phyloP scores from a whole-genome alignment of 768 basidiomycete genomes.

The Russula earlei region DNA sequence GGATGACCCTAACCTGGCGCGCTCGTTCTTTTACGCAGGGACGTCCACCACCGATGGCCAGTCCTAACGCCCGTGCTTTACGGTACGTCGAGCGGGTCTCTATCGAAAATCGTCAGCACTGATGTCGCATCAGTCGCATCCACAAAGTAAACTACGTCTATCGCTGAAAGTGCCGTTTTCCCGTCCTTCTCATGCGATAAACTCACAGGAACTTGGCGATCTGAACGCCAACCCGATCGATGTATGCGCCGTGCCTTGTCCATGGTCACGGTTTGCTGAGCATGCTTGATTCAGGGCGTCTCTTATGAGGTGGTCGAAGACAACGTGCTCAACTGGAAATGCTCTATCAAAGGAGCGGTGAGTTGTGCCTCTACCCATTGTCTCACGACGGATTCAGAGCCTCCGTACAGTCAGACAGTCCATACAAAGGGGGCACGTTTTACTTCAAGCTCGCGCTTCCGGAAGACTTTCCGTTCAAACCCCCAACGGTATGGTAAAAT shows the following conservation, averaged over 20 bases:
- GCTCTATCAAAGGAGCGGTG: slow-evolving; percentile 65
- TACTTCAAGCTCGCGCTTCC: slow-evolving; percentile 68
- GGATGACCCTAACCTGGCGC: slow-evolving; percentile 15
- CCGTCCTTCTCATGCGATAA: slow-evolving; percentile 6
- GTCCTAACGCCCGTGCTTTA: not conserved
- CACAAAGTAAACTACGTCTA: slow-evolving; percentile 48
- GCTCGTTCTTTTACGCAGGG: not conserved
- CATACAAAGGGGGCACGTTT: slow-evolving; percentile 78
- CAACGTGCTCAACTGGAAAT: slow-evolving; percentile 72
- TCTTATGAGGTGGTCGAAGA: slow-evolving; percentile 55
- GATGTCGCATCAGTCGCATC: slow-evolving; percentile 44
- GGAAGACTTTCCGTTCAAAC: slow-evolving; percentile 78
- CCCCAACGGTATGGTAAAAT: slow-evolving; percentile 49
- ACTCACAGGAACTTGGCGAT: slow-evolving; percentile 55
- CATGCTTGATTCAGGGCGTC: slow-evolving; percentile 40
- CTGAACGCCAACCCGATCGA: slow-evolving; percentile 55
- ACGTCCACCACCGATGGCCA: slow-evolving; percentile 1
- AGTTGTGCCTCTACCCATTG: slow-evolving; percentile 29
- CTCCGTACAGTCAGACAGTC: slow-evolving; percentile 52
- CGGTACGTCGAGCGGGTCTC: slow-evolving; percentile 4
- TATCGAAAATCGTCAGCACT: not conserved
- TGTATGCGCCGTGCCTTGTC: slow-evolving; percentile 31
- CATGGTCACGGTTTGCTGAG: slow-evolving; percentile 8
- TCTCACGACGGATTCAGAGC: not conserved
- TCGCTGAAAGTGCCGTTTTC: not conserved